Evolutionary conservation across 345 rosid genomes (phyloP).

Genomic region (Boechera retrofracta): DNA sequence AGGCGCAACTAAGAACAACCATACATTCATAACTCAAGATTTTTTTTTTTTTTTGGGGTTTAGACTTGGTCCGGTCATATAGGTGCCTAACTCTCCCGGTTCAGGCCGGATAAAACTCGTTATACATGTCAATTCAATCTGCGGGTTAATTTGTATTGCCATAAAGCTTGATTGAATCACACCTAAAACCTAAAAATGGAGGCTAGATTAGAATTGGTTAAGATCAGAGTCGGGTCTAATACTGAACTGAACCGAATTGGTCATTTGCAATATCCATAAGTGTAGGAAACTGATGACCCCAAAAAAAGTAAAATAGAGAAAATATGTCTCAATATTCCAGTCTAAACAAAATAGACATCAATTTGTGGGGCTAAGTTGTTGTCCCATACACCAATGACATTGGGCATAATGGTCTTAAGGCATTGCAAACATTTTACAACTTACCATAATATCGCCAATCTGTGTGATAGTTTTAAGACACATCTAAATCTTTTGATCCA

Average conservation of each 20-base stretch:
- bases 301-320: neutral
- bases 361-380: slow-evolving; percentile 37
- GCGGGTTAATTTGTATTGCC: neutral
- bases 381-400: slow-evolving; percentile 23
- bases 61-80: too few species aligned
- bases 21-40: slow-evolving; percentile 4
- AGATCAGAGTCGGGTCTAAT: neutral
- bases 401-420: slow-evolving; percentile 4
- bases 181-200: neutral
- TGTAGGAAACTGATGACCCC: neutral
- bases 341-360: slow-evolving; percentile 6
- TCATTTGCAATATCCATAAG: neutral
- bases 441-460: slow-evolving; percentile 20
- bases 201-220: neutral
- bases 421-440: slow-evolving; percentile 31
- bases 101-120: neutral
- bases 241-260: neutral
- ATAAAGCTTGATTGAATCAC: neutral
- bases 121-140: neutral
- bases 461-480: neutral
- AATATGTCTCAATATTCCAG: slow-evolving; percentile 22
- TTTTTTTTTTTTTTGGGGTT: neutral
- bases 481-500: slow-evolving; percentile 24
- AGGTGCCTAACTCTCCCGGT: neutral
- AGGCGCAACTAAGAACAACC: slow-evolving; percentile 17